Evolutionary conservation across 2,329 filamentous ascomycete species (phyloP).

Genomic region (Coniella vitis): DNA sequence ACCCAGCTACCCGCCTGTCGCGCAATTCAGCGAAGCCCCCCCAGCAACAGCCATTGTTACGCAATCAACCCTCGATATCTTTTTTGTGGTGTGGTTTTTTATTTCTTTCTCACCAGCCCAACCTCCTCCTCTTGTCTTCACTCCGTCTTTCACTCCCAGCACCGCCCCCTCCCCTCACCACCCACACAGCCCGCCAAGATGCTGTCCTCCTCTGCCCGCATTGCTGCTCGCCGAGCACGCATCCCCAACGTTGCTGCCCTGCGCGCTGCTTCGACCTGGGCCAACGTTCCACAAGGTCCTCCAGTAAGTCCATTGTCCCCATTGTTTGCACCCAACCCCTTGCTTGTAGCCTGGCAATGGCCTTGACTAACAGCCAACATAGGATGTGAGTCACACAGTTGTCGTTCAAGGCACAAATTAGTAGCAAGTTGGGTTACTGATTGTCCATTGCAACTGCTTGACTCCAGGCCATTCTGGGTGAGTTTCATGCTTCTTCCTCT

Average conservation of each 20-base stretch:
- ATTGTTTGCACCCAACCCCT: background rate
- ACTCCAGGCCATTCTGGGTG: constrained; percentile 68
- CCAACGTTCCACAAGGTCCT: constrained; percentile 86
- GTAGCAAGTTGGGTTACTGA: constrained; percentile 17
- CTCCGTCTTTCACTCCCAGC: background rate
- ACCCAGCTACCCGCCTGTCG: background rate
- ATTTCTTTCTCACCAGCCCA: background rate
- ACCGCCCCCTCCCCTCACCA: constrained; percentile 5
- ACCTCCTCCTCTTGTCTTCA: background rate
- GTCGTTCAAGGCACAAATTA: no score
- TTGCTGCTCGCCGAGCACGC: constrained; percentile 43
- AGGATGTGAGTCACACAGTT: constrained; percentile 15
- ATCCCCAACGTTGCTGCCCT: constrained; percentile 34
- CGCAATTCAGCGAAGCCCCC: background rate
- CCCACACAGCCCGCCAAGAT: constrained; percentile 31
- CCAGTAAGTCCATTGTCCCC: constrained; percentile 24
- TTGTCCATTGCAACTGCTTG: constrained; percentile 20
- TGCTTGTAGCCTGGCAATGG: constrained; percentile 33
- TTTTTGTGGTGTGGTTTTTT: background rate
- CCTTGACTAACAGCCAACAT: constrained; percentile 13
- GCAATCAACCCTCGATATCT: no score
- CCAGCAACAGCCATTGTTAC: background rate
- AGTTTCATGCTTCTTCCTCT: constrained; percentile 32
- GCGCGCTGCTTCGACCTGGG: constrained; percentile 74
- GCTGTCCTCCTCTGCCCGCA: constrained; percentile 46